phyloP scores from a whole-genome alignment of 2,329 filamentous ascomycete genomes.

The Daldinia sp. region DNA sequence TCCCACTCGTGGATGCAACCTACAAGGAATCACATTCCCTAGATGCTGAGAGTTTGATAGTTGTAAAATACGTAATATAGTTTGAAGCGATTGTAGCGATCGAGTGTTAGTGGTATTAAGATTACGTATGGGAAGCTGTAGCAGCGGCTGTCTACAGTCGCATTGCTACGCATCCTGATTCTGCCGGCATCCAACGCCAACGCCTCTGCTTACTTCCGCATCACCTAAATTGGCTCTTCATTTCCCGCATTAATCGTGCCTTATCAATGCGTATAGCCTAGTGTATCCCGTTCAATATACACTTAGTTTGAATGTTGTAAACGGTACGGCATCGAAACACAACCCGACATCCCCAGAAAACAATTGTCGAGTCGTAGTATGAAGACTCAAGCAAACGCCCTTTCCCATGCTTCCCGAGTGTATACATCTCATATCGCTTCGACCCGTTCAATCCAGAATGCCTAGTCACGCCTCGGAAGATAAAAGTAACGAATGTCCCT shows the following conservation, averaged over 20 bases:
- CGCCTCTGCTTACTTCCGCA: constrained; percentile 30
- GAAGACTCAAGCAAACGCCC: constrained; percentile 40
- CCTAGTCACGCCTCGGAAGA: constrained; percentile 34
- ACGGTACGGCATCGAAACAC: constrained; percentile 19
- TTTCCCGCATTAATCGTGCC: constrained; percentile 36
- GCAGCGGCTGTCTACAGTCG: constrained; percentile 29
- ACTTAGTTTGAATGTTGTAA: constrained; percentile 24
- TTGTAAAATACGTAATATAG: background rate
- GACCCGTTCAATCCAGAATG: constrained; percentile 40
- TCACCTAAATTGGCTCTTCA: constrained; percentile 28
- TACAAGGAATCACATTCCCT: background rate
- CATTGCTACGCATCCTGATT: constrained; percentile 33
- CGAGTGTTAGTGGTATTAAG: constrained; percentile 45
- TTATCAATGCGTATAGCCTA: constrained; percentile 27
- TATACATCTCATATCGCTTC: constrained; percentile 36
- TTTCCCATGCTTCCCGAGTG: constrained; percentile 35
- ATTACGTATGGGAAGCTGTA: constrained; percentile 39
- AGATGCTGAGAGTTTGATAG: background rate
- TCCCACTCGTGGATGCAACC: background rate
- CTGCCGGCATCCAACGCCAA: constrained; percentile 39
- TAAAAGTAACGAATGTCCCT: constrained; percentile 40
- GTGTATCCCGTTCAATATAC: constrained; percentile 24
- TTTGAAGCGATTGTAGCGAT: constrained; percentile 26
- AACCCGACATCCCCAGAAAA: constrained; percentile 12
- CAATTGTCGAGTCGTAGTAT: constrained; percentile 20